Evolutionary conservation across 2,329 filamentous ascomycete genomes (phyloP).

Genomic region (Verticillium tricorpus): DNA sequence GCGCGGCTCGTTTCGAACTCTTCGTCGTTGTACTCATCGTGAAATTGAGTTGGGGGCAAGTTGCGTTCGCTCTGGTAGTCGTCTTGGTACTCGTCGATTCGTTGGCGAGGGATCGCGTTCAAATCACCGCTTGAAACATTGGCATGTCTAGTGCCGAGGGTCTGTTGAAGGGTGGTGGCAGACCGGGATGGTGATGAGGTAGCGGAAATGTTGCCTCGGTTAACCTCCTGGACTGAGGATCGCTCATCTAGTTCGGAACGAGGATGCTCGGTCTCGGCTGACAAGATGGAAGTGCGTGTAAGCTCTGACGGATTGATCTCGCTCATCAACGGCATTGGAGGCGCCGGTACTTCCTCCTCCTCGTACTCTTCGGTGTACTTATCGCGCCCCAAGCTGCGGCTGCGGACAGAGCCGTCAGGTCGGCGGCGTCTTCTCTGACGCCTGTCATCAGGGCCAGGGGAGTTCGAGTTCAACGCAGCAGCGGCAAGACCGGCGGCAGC

Average conservation of each 20-base stretch:
- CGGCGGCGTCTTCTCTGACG: slow-evolving; percentile 48
- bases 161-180: slow-evolving; percentile 49
- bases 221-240: slow-evolving; percentile 59
- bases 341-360: slow-evolving; percentile 52
- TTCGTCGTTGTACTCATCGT: slow-evolving; percentile 39
- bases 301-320: slow-evolving; percentile 82
- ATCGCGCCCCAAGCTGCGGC: slow-evolving; percentile 37
- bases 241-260: slow-evolving; percentile 61
- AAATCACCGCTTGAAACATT: slow-evolving; percentile 58
- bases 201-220: slow-evolving; percentile 52
- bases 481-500: slow-evolving; percentile 32
- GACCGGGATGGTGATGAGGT: not conserved
- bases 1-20: slow-evolving; percentile 18
- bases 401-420: slow-evolving; percentile 41
- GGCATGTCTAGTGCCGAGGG: slow-evolving; percentile 64
- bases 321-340: slow-evolving; percentile 85
- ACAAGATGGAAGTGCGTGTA: slow-evolving; percentile 82
- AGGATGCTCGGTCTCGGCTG: slow-evolving; percentile 71
- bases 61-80: slow-evolving; percentile 19
- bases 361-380: slow-evolving; percentile 46
- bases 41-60: not conserved
- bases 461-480: slow-evolving; percentile 30
- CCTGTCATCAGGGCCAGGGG: slow-evolving; percentile 44
- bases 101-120: slow-evolving; percentile 46
- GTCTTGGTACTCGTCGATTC: slow-evolving; percentile 41